Conservation (phyloP, 768 basidiomycete genomes). For the Panellus pusillus region DNA sequence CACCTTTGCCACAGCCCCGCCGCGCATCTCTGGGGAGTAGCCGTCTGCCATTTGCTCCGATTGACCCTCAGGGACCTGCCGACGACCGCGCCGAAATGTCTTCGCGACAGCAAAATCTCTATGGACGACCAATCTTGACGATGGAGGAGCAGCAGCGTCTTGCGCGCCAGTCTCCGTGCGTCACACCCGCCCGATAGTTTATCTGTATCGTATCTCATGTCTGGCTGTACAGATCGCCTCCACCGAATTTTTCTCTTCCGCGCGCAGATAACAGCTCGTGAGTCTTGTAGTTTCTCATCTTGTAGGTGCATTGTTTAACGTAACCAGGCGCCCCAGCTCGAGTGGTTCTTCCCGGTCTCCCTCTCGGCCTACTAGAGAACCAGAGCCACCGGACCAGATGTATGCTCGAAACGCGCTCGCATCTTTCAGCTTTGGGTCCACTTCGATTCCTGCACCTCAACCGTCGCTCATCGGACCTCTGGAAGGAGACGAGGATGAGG, state of each 20-base stretch:
- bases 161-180: slow-evolving; percentile 7
- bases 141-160: slow-evolving; percentile 13
- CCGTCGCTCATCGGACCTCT: slow-evolving; percentile 37
- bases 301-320: background rate
- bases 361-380: background rate
- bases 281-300: background rate
- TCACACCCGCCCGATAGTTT: background rate
- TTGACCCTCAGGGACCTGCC: slow-evolving; percentile 10
- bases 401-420: slow-evolving; percentile 46
- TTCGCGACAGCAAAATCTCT: background rate
- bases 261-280: slow-evolving; percentile 2
- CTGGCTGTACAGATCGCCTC: slow-evolving; percentile 4
- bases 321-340: background rate
- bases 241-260: slow-evolving; percentile 12
- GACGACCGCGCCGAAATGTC: slow-evolving; percentile 6
- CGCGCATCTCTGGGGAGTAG: slow-evolving; percentile 16
- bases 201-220: too few species aligned
- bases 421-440: slow-evolving; percentile 50
- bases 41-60: slow-evolving; percentile 16
- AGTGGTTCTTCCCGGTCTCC: too few species aligned
- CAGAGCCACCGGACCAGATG: slow-evolving; percentile 27
- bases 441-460: slow-evolving; percentile 32
- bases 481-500: slow-evolving; percentile 30
- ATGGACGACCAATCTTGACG: slow-evolving; percentile 11
- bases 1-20: background rate